Evolutionary conservation across 306 rosid species (phyloP).

Genomic region (Cicer cuneatum): DNA sequence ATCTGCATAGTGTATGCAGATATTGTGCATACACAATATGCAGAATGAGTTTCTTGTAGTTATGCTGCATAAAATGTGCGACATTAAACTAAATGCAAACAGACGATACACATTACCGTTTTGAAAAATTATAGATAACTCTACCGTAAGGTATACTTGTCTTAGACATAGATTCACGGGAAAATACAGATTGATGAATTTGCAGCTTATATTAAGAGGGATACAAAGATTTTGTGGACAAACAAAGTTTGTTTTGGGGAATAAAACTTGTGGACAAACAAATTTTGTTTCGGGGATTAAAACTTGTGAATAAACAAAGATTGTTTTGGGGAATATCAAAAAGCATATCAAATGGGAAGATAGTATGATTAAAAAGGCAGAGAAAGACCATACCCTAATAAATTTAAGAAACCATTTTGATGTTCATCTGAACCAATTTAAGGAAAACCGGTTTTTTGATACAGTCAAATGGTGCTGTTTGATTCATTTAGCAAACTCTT

Average conservation of each 20-base stretch:
- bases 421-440: not conserved
- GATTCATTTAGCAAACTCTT: not conserved
- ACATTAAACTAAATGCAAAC: not conserved
- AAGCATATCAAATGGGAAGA: conserved; percentile 21
- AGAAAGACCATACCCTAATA: not conserved
- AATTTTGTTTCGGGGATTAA: not conserved
- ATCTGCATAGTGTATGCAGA: too few species aligned
- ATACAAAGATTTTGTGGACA: conserved; percentile 1
- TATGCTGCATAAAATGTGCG: not conserved
- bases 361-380: conserved; percentile 1
- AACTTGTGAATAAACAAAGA: too few species aligned
- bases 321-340: not conserved
- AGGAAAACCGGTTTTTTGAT: conserved; percentile 3
- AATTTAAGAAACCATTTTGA: conserved; percentile 9
- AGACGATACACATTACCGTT: not conserved
- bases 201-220: conserved; percentile 19
- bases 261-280: not conserved
- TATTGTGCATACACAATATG: too few species aligned
- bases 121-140: not conserved
- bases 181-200: not conserved
- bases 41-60: not conserved
- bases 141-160: not conserved
- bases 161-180: not conserved
- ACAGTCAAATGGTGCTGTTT: not conserved
- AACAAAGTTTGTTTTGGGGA: not conserved